Base-by-base conservation (phyloP, 805 yeast species). In the Peterozyma xylosa region DNA sequence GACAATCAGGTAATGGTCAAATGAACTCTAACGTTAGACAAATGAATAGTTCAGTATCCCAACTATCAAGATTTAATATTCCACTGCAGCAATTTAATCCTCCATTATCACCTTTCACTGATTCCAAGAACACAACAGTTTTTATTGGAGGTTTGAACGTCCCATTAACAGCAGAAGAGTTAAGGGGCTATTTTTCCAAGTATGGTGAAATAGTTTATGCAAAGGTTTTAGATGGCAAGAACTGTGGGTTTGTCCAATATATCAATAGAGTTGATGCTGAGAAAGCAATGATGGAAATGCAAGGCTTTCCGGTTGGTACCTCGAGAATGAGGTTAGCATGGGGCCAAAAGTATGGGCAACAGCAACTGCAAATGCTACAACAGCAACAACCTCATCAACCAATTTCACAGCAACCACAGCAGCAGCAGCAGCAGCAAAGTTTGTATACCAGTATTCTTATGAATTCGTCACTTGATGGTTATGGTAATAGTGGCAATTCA, bases 181-280 rank as follows among this genome's bases (percentile, higher is more conserved):
- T 87, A 18, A 70, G 76, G 27, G 62, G 71, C 11, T 73, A 76
- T 48, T 82, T 85, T 56, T 67, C 76, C 35, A 71, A 80, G 33
- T 87, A 80, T 65, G 96, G 96, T 30, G 74, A 73, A 41, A 82
- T 86, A 48, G 81, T 80, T 18, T 86, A 84, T 54, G 86, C 83
- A 39, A 84, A 84, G 57, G 81, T 85, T 42, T 95, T 95, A 5
- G 75, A 80, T 5, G 91, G 86, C 11, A 82, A 81, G 50, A 62
- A 62, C 48, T 87, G 96, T 64, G 96, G 96, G 1, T 88, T 90
- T 64, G 88, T 89, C 43, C 95, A 86, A 61, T 89, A 76, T 59
- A 76, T 79, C 35, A 77, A 82, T 42, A 70, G 96, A 45, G 78
- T 79, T 37, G 80, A 86, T 52, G 96, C 96, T 1, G 96, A 90